Evolutionary conservation across 768 basidiomycete species (phyloP).

Genomic region (Leucocoprinus sp.): DNA sequence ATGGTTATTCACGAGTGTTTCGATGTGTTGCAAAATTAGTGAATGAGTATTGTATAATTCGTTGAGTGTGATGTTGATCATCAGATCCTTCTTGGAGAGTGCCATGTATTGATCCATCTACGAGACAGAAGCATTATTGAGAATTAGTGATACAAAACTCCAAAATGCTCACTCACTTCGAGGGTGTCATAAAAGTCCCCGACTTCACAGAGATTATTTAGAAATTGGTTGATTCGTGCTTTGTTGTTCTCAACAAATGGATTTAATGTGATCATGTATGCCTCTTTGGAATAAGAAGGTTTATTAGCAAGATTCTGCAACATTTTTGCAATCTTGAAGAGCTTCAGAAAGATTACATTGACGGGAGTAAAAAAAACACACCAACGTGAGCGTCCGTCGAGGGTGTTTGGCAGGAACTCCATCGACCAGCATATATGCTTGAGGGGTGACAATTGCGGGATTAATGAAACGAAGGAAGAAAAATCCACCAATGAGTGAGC

Average conservation of each 20-base stretch:
- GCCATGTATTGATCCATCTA: conserved; percentile 99
- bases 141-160: not conserved
- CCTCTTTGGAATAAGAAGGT: conserved; percentile 95
- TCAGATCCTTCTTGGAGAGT: conserved; percentile 95
- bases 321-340: conserved; percentile 92
- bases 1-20: conserved; percentile 63
- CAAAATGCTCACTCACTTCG: conserved; percentile 51
- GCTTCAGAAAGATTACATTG: not conserved
- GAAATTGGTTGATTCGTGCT: conserved; percentile 92
- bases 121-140: not conserved
- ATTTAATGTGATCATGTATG: conserved; percentile 97
- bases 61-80: conserved; percentile 97
- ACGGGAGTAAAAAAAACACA: conserved; percentile 22
- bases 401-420: conserved; percentile 98
- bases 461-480: conserved; percentile 99
- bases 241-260: conserved; percentile 99
- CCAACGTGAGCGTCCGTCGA: conserved; percentile 86
- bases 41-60: conserved; percentile 99
- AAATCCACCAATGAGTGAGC: conserved; percentile 97
- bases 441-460: conserved; percentile 97
- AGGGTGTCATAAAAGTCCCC: conserved; percentile 99
- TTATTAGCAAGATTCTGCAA: conserved; percentile 98
- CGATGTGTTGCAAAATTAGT: conserved; percentile 89
- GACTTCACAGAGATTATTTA: conserved; percentile 96
- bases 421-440: conserved; percentile 99